Conservation (phyloP, 768 basidiomycete species). For the Hericium erinaceus region DNA sequence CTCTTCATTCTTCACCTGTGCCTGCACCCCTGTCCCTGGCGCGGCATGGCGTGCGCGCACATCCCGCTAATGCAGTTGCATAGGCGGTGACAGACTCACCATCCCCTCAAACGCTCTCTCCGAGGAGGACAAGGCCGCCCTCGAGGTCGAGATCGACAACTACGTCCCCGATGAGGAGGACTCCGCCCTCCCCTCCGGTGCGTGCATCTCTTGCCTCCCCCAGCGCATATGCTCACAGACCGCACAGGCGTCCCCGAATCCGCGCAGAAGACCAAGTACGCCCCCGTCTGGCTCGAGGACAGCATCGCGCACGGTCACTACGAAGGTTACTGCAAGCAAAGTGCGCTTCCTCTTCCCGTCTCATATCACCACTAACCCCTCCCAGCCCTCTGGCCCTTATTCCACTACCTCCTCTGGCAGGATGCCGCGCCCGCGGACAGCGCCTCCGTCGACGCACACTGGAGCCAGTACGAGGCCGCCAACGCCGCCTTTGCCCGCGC, state of each 20-base stretch:
- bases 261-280: slow-evolving; percentile 56
- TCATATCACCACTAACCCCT: background rate
- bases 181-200: background rate
- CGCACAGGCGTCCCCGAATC: slow-evolving; percentile 6
- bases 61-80: background rate
- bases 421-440: slow-evolving; percentile 76
- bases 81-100: slow-evolving; percentile 22
- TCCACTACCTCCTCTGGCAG: slow-evolving; percentile 98
- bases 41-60: too few species aligned
- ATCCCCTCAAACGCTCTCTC: slow-evolving; percentile 44
- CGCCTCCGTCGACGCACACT: slow-evolving; percentile 70
- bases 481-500: slow-evolving; percentile 76
- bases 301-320: slow-evolving; percentile 89
- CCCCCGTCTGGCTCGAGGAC: slow-evolving; percentile 89
- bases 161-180: slow-evolving; percentile 56
- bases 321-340: slow-evolving; percentile 96
- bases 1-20: slow-evolving; percentile 14
- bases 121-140: slow-evolving; percentile 51
- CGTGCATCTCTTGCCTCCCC: background rate
- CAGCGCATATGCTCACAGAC: background rate
- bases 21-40: background rate
- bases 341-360: slow-evolving; percentile 35
- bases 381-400: slow-evolving; percentile 92
- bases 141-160: slow-evolving; percentile 54
- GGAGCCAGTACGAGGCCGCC: slow-evolving; percentile 71